Base-by-base conservation (phyloP, 2,329 filamentous ascomycete species). In the Colletotrichum eremochloae region DNA sequence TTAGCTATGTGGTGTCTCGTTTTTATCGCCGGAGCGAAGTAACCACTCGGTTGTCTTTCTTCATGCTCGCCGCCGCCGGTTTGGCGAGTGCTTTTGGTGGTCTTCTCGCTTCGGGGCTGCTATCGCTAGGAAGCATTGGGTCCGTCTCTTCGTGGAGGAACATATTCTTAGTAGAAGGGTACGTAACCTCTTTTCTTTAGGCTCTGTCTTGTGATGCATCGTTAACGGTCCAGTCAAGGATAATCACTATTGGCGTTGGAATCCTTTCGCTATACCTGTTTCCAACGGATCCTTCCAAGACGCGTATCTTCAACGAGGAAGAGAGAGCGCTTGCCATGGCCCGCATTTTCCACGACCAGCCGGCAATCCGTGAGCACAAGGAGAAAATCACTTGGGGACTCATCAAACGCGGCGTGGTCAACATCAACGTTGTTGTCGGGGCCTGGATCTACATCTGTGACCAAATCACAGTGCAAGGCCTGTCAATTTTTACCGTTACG, bases 41-140 rank as follows among this genome's bases (percentile, higher is more conserved):
- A 48, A 85, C 87, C 75, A 81, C 92, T 77, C 86, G 90, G 0
- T 80, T 92, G 0, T 88, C 89, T 0, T 80, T 92, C 3, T 93
- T 92, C 78, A 89, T 92, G 63, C 88, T 92, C 40, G 83, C 82
- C 31, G 91, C 90, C 84, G 89, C 90, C 0, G 88, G 90, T 0
- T 81, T 93, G 0, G 90, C 91, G 0, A 90, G 90, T 11, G 90
- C 90, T 0, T 92, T 93, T 73, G 91, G 92, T 1, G 92, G 91
- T 0, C 84, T 93, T 0, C 81, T 93, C 1, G 87, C 86, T 0
- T 89, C 86, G 1, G 74, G 72, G 0, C 62, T 78, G 46, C 71
- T 78, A 2, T 74, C 77, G 3, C 9, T 78, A 24, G 75, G 73
- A 1, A 72, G 61, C 31, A 77, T 78, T 29, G 76, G 76, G 18